Evolutionary conservation across 2,329 filamentous ascomycete genomes (phyloP), one percentile per base, ranked within the genome.

Genomic region (Penicillium brasilianum): DNA sequence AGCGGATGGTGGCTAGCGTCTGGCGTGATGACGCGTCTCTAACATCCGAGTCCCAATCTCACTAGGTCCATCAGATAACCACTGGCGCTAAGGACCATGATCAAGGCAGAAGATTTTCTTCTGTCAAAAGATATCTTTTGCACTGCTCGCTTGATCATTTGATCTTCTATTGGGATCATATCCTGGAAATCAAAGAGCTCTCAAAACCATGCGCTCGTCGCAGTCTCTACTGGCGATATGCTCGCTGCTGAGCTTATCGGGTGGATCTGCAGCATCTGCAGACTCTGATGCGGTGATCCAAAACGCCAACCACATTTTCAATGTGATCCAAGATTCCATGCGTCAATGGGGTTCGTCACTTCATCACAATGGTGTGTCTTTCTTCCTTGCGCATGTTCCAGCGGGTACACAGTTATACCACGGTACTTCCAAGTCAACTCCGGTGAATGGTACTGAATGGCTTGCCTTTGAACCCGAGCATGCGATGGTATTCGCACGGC

Each of bases 381-480:
- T 90, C 66, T 90, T 92, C 68, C 80, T 89, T 0, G 89, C 85
- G 0, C 84, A 82, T 0, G 82, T 93, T 0, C 89, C 90, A 0
- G 78, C 80, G 18, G 88, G 87, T 3, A 89, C 87, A 0, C 77
- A 88, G 37, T 74, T 92, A 10, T 91, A 92, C 68, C 90, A 93
- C 70, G 90, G 90, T 13, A 83, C 82, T 0, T 66, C 66, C 9
- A 72, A 69, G 0, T 66, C 78, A 0, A 74, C 82, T 1, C 78
- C 81, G 0, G 82, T 90, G 0, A 73, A 76, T 2, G 83, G 81
- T 0, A 83, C 82, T 3, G 87, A 92, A 68, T 92, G 90, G 89
- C 79, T 93, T 1, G 90, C 90, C 0, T 93, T 92, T 69, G 90
- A 93, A 72, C 83, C 89, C 3, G 90, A 93, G 68, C 90, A 93